Conservation (phyloP, 768 basidiomycete species). For the Lactarius sanguifluus region DNA sequence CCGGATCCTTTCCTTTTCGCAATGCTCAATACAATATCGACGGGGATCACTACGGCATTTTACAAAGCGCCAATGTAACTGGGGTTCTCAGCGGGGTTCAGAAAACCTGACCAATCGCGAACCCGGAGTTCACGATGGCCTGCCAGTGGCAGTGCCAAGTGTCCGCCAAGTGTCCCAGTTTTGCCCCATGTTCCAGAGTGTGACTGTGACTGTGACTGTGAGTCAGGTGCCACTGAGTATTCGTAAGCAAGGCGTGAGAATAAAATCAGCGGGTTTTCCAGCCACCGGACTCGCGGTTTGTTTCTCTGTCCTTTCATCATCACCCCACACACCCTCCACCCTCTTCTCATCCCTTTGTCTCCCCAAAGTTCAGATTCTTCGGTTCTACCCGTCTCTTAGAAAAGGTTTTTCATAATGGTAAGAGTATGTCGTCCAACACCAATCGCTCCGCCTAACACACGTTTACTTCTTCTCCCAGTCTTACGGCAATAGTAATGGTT, state of each 20-base stretch:
- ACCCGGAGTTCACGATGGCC: no score
- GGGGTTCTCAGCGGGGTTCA: no score
- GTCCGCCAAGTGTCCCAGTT: no score
- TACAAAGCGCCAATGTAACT: background rate
- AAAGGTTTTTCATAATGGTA: constrained; percentile 29
- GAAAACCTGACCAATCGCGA: no score
- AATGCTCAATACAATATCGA: constrained; percentile 3
- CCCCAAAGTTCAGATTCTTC: constrained; percentile 10
- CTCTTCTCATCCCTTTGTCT: background rate
- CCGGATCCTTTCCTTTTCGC: background rate
- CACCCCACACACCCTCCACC: constrained; percentile 28
- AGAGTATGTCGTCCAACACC: constrained; percentile 29
- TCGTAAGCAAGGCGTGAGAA: constrained; percentile 26
- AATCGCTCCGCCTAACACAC: constrained; percentile 4
- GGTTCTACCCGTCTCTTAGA: background rate
- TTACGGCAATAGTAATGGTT: constrained; percentile 40
- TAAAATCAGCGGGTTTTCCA: constrained; percentile 2
- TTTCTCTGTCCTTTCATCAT: constrained; percentile 20
- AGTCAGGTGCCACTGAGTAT: background rate
- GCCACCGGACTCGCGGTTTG: background rate
- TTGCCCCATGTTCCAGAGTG: no score
- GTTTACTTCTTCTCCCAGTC: constrained; percentile 25
- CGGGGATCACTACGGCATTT: background rate
- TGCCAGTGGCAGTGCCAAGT: no score
- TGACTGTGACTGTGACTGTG: no score